phyloP scores from a whole-genome alignment of 192 early-diverging fungal genomes.

The Dimargaris cristalligena region DNA sequence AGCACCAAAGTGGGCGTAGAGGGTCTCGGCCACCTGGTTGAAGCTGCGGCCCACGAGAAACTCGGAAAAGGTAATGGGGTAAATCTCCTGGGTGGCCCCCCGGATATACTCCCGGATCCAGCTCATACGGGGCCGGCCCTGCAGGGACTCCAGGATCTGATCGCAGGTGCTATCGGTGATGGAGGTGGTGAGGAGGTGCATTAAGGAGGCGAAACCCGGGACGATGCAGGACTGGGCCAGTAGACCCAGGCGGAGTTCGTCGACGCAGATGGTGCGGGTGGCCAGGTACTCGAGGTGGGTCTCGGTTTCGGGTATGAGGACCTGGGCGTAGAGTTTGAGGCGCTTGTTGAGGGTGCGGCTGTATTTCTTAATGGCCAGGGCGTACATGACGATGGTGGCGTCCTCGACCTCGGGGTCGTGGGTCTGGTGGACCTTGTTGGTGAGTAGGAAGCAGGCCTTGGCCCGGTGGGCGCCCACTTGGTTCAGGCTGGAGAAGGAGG shows the following conservation, averaged over 20 bases:
- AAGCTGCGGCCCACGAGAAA: constrained; percentile 32
- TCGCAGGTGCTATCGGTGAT: constrained; percentile 34
- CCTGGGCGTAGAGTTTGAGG: constrained; percentile 37
- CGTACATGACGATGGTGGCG: constrained; percentile 51
- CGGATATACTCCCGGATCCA: constrained; percentile 46
- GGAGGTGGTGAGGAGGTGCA: constrained; percentile 46
- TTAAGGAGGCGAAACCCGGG: constrained; percentile 50
- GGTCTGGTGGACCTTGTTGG: constrained; percentile 27
- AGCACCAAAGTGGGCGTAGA: constrained; percentile 38
- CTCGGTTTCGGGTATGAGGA: constrained; percentile 50
- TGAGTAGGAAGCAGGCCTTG: constrained; percentile 43
- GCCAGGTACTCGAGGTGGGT: constrained; percentile 52
- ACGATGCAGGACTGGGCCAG: constrained; percentile 49
- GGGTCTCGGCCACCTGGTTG: constrained; percentile 30
- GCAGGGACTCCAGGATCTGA: constrained; percentile 20
- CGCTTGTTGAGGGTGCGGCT: constrained; percentile 13
- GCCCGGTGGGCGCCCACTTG: constrained; percentile 31
- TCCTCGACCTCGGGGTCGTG: constrained; percentile 35
- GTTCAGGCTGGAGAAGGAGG: constrained; percentile 36
- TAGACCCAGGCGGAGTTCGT: constrained; percentile 52
- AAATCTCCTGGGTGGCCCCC: constrained; percentile 47
- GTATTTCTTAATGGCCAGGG: constrained; percentile 52
- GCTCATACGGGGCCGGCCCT: constrained; percentile 13
- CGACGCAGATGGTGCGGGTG: constrained; percentile 52
- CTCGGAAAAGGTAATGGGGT: constrained; percentile 31